Percentiles rank a stretch among this genome's conserved stretches.
Evolutionary conservation across 1,284 basidiomycete genomes (phyloP).

Genomic region (Vanrija sp.): DNA sequence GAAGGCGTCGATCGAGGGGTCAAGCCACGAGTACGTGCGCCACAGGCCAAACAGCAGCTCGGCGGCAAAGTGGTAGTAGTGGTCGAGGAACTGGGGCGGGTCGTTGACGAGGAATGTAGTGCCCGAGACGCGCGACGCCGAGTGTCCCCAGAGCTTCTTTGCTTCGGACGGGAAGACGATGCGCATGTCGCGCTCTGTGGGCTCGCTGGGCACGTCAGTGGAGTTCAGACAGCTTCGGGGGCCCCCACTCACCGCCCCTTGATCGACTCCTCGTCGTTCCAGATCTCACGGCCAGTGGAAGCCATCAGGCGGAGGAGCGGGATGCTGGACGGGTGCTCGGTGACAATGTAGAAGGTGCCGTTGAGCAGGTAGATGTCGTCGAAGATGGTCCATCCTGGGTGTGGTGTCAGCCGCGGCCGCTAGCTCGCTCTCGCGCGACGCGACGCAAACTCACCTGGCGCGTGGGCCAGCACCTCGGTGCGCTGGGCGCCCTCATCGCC

Average conservation of each 20-base stretch:
- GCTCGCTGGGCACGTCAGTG: constrained; percentile 46
- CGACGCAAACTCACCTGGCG: constrained; percentile 41
- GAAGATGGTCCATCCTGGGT: constrained; percentile 67
- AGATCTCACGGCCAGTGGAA: constrained; percentile 49
- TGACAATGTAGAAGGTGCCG: constrained; percentile 51
- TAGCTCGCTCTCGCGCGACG: background rate
- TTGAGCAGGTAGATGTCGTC: constrained; percentile 58
- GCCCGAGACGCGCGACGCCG: constrained; percentile 45
- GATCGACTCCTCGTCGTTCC: constrained; percentile 50
- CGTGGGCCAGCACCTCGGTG: constrained; percentile 44
- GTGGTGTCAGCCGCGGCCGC: background rate
- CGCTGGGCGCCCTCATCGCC: constrained; percentile 33
- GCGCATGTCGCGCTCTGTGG: constrained; percentile 70
- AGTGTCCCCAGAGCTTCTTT: constrained; percentile 60
- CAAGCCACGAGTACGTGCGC: constrained; percentile 77
- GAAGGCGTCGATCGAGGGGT: constrained; percentile 60
- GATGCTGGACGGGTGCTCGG: constrained; percentile 46
- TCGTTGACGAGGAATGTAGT: constrained; percentile 63
- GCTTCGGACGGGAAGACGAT: constrained; percentile 69
- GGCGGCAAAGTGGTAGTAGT: constrained; percentile 63
- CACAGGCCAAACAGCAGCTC: constrained; percentile 85
- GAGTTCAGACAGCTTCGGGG: background rate
- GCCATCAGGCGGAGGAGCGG: constrained; percentile 49
- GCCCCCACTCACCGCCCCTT: constrained; percentile 35
- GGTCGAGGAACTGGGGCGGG: constrained; percentile 69